phyloP scores from a whole-genome alignment of 140 eudicot species.

The Artemisia princeps region DNA sequence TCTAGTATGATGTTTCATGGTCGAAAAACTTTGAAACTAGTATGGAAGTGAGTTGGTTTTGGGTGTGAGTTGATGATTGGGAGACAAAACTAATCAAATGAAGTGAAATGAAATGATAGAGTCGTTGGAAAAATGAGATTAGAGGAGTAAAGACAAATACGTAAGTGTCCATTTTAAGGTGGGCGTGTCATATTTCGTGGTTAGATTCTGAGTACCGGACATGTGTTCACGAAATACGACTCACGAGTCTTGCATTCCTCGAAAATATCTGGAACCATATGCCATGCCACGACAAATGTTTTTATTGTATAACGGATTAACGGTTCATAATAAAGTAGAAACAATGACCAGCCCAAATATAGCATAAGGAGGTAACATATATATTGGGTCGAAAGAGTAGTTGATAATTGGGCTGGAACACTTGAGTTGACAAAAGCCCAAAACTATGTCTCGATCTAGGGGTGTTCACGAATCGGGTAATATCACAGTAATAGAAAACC shows the following conservation, averaged over 20 bases:
- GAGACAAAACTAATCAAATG: constrained; percentile 7
- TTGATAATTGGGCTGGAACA: too few relatives aligned
- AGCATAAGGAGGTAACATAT: neutral
- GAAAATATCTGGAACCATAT: constrained; percentile 23
- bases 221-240: neutral
- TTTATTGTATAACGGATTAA: too few relatives aligned
- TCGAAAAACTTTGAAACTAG: neutral
- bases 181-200: constrained; percentile 20
- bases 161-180: constrained; percentile 24
- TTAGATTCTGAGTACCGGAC: constrained; percentile 1
- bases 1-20: constrained; percentile 41
- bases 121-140: neutral
- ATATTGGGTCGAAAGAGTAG: too few relatives aligned
- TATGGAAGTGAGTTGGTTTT: constrained; percentile 1
- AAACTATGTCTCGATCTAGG: too few relatives aligned
- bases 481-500: too few relatives aligned
- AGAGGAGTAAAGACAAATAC: constrained; percentile 18
- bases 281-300: too few relatives aligned
- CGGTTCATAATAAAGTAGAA: too few relatives aligned
- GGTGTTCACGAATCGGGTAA: too few relatives aligned
- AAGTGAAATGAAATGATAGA: neutral
- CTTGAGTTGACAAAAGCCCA: too few relatives aligned
- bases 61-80: neutral
- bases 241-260: constrained; percentile 12
- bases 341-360: too few relatives aligned